Evolutionary conservation across 306 rosid genomes (phyloP).

Genomic region (Prosopis cineraria): DNA sequence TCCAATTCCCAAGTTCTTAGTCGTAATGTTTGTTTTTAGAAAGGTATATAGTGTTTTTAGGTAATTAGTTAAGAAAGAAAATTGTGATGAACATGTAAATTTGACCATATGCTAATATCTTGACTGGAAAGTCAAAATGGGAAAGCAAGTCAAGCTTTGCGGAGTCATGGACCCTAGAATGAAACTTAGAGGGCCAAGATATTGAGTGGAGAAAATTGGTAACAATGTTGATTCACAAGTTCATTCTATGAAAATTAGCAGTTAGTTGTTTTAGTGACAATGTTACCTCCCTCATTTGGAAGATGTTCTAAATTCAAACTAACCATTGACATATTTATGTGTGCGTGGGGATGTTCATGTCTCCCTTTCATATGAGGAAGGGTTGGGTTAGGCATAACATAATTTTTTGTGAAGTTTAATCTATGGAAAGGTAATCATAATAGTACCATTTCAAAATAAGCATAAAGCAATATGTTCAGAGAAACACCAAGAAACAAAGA

Average conservation of each 20-base stretch:
- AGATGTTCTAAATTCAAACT: too few species aligned
- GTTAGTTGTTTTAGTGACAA: too few species aligned
- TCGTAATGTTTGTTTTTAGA: too few species aligned
- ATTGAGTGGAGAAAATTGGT: neutral
- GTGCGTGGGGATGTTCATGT: too few species aligned
- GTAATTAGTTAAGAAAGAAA: neutral
- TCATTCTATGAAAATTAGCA: neutral
- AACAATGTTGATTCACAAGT: neutral
- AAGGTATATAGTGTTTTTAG: neutral
- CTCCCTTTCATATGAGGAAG: too few species aligned
- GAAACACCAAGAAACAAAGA: neutral
- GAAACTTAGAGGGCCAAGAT: neutral
- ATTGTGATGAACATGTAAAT: neutral
- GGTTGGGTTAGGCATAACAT: too few species aligned
- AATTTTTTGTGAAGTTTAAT: too few species aligned
- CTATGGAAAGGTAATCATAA: neutral
- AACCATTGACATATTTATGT: too few species aligned
- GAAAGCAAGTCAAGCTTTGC: neutral
- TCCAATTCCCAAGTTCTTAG: too few species aligned
- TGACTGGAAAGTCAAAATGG: neutral
- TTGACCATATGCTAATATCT: neutral
- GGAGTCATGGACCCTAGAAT: neutral
- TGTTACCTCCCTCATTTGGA: too few species aligned
- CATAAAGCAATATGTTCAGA: neutral
- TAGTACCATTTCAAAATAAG: neutral